These are phyloP conservation scores for Fusarium liriodendri DNA, from an alignment of 2,329 filamentous ascomycete species.

Conservation along the genomic window DNA sequence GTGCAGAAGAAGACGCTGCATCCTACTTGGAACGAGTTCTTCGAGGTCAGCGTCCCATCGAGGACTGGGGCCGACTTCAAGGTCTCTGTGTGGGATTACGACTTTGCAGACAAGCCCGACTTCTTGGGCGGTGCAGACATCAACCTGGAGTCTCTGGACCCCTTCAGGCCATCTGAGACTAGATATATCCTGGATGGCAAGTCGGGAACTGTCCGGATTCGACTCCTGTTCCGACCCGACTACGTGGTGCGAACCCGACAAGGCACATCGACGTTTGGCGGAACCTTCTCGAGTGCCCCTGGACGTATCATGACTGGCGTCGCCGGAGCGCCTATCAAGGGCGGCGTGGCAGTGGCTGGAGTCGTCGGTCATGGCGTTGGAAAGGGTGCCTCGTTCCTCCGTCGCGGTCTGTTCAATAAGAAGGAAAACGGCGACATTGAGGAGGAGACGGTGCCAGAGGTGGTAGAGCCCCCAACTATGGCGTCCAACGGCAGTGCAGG, in stretches of 20 bases:
- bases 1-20: slow-evolving; percentile 96
- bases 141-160: slow-evolving; percentile 82
- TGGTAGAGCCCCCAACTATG: slow-evolving; percentile 53
- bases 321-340: slow-evolving; percentile 92
- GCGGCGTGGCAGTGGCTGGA: slow-evolving; percentile 80
- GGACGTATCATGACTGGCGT: slow-evolving; percentile 87
- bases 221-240: slow-evolving; percentile 90
- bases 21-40: slow-evolving; percentile 96
- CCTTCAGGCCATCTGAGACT: slow-evolving; percentile 83
- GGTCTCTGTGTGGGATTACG: slow-evolving; percentile 91
- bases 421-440: slow-evolving; percentile 73
- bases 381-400: slow-evolving; percentile 91
- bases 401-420: slow-evolving; percentile 81
- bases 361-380: slow-evolving; percentile 82
- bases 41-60: slow-evolving; percentile 85
- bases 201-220: slow-evolving; percentile 83
- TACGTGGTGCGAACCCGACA: slow-evolving; percentile 90
- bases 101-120: slow-evolving; percentile 95
- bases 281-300: slow-evolving; percentile 85
- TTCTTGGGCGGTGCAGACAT: slow-evolving; percentile 83
- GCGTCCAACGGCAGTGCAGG: slow-evolving; percentile 51
- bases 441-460: slow-evolving; percentile 55
- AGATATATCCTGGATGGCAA: slow-evolving; percentile 85
- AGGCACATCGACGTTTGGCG: slow-evolving; percentile 92
- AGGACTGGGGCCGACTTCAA: slow-evolving; percentile 86